Evolutionary conservation across 192 early-diverging fungal species (phyloP).

Genomic region (Backusella tuberculispora): DNA sequence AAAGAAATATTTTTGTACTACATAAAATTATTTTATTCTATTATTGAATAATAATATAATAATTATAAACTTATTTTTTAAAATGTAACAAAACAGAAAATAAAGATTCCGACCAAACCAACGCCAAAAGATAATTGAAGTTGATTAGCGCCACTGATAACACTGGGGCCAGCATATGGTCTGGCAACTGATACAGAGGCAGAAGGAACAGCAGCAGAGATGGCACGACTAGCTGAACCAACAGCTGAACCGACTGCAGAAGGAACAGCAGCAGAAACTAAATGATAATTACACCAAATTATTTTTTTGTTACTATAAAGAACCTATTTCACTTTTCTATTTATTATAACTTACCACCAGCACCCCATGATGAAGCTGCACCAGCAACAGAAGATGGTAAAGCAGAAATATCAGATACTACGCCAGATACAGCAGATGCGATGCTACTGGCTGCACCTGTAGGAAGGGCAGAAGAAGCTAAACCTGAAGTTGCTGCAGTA

Average conservation of each 20-base stretch:
- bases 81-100: background rate
- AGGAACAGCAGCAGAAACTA: background rate
- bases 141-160: constrained; percentile 10
- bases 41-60: constrained; percentile 1
- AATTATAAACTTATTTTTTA: background rate
- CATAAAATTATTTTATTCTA: no score
- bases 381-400: background rate
- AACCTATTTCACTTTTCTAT: background rate
- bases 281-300: background rate
- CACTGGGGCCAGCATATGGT: constrained; percentile 22
- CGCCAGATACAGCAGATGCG: background rate
- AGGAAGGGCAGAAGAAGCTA: background rate
- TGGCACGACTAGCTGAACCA: background rate
- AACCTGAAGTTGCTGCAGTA: background rate
- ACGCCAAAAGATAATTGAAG: background rate
- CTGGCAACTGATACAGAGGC: background rate
- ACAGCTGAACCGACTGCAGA: background rate
- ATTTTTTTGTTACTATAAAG: background rate
- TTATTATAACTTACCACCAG: constrained; percentile 4
- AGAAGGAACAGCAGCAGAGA: background rate
- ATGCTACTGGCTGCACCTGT: background rate
- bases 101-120: background rate
- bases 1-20: background rate
- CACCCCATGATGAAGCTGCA: constrained; percentile 10
- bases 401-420: background rate